phyloP scores from a whole-genome alignment of 306 rosid species.

The cucumber (Cucumis sativus) region DNA sequence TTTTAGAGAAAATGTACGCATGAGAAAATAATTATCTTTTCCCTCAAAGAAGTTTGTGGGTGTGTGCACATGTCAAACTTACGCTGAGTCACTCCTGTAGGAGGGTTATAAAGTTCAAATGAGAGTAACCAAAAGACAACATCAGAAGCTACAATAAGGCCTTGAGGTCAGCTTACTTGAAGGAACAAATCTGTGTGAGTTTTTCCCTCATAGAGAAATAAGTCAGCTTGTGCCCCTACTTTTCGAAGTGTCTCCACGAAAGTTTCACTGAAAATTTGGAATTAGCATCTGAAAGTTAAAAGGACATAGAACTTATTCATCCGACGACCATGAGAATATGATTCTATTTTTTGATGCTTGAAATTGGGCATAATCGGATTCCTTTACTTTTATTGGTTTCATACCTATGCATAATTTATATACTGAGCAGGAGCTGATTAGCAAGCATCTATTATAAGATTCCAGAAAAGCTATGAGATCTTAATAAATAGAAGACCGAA shows the following conservation, averaged over 20 bases:
- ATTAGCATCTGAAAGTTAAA: conserved; percentile 1
- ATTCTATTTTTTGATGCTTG: background rate
- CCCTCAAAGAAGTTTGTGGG: background rate
- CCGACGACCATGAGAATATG: background rate
- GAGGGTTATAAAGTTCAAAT: background rate
- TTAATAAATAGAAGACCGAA: background rate
- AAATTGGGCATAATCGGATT: background rate
- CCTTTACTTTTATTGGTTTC: background rate
- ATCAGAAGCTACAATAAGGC: background rate
- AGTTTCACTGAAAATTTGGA: conserved; percentile 41
- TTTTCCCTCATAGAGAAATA: conserved; percentile 68
- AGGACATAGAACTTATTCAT: background rate
- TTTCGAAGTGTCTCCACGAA: conserved; percentile 48
- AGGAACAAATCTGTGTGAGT: conserved; percentile 94
- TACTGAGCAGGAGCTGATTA: background rate
- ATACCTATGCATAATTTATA: background rate
- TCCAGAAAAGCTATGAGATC: background rate
- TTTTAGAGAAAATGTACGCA: background rate
- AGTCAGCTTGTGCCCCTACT: conserved; percentile 54
- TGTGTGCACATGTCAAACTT: background rate
- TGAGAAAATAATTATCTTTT: background rate
- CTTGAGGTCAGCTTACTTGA: conserved; percentile 40
- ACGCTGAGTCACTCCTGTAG: background rate
- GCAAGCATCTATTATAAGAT: background rate
- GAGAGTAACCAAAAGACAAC: background rate